Percentiles rank a stretch among this genome's conserved stretches.
Evolutionary conservation across 2,329 filamentous ascomycete genomes (phyloP).

Genomic region (Cladophialophora bantiana): DNA sequence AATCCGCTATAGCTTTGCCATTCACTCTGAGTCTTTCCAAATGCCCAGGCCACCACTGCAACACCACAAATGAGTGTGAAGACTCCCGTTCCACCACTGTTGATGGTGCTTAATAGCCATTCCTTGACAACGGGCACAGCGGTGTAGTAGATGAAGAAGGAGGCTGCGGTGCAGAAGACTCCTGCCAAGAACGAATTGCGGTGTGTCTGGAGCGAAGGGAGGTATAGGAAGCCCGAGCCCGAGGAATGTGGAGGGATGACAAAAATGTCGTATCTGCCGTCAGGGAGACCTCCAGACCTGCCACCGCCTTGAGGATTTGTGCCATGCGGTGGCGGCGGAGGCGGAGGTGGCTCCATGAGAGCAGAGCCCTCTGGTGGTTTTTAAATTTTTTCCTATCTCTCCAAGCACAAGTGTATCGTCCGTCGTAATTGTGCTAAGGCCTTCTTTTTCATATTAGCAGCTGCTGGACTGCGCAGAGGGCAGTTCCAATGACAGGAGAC

Average conservation of each 20-base stretch:
- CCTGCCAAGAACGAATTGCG: conserved; percentile 91
- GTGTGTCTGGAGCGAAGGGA: conserved; percentile 86
- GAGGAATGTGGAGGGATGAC: conserved; percentile 92
- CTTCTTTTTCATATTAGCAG: conserved; percentile 38
- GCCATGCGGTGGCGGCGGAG: conserved; percentile 87
- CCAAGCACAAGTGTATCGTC: conserved; percentile 25
- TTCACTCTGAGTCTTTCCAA: conserved; percentile 69
- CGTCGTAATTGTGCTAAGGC: conserved; percentile 21
- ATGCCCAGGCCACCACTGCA: conserved; percentile 78
- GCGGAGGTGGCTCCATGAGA: conserved; percentile 64
- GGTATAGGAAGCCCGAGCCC: conserved; percentile 87
- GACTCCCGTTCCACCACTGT: conserved; percentile 76
- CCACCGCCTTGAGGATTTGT: conserved; percentile 71
- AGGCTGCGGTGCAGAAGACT: conserved; percentile 75
- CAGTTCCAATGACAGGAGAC: conserved; percentile 15
- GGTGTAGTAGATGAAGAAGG: conserved; percentile 74
- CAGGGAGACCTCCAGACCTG: conserved; percentile 70
- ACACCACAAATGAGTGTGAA: conserved; percentile 74
- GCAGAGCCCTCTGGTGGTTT: conserved; percentile 30
- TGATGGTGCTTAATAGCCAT: conserved; percentile 75
- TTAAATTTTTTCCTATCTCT: conserved; percentile 25
- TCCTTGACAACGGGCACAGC: conserved; percentile 75
- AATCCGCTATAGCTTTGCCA: conserved; percentile 42
- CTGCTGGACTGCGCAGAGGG: conserved; percentile 16
- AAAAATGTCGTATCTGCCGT: conserved; percentile 96